Percentiles rank a stretch among this genome's conserved stretches.
Evolutionary conservation across 2,329 filamentous ascomycete genomes (phyloP).

Genomic region (Cercospora brassicicola): DNA sequence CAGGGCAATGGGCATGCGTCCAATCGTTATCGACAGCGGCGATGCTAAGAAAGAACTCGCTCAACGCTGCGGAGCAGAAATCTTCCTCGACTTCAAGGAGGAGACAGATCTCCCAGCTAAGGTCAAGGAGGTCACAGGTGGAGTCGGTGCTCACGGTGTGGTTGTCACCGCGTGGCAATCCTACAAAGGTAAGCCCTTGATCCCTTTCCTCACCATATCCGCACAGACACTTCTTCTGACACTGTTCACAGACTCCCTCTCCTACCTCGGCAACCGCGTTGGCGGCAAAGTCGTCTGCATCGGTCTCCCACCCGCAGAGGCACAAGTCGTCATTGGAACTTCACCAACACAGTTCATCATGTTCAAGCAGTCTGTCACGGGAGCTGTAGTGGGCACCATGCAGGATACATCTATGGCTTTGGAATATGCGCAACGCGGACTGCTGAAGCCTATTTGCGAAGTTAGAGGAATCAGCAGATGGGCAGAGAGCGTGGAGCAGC

Average conservation of each 20-base stretch:
- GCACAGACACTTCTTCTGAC: neutral
- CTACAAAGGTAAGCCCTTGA: conserved; percentile 1
- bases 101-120: conserved; percentile 42
- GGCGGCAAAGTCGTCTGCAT: conserved; percentile 55
- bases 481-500: conserved; percentile 53
- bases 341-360: conserved; percentile 38
- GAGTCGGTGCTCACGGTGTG: conserved; percentile 49
- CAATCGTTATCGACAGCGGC: conserved; percentile 57
- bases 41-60: conserved; percentile 48
- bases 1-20: conserved; percentile 56
- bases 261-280: conserved; percentile 49
- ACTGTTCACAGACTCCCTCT: conserved; percentile 39
- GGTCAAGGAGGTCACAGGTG: conserved; percentile 49
- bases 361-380: conserved; percentile 38
- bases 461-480: conserved; percentile 50
- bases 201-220: neutral
- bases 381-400: conserved; percentile 49
- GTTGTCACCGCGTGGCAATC: conserved; percentile 40
- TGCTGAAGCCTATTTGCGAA: conserved; percentile 53
- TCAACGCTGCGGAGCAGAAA: conserved; percentile 54
- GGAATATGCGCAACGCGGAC: conserved; percentile 51
- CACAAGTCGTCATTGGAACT: conserved; percentile 37
- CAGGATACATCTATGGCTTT: conserved; percentile 48
- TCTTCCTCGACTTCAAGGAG: conserved; percentile 56
- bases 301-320: conserved; percentile 39